Evolutionary conservation across 148 eudicot genomes (phyloP).

Genomic region (Persicaria maculosa): DNA sequence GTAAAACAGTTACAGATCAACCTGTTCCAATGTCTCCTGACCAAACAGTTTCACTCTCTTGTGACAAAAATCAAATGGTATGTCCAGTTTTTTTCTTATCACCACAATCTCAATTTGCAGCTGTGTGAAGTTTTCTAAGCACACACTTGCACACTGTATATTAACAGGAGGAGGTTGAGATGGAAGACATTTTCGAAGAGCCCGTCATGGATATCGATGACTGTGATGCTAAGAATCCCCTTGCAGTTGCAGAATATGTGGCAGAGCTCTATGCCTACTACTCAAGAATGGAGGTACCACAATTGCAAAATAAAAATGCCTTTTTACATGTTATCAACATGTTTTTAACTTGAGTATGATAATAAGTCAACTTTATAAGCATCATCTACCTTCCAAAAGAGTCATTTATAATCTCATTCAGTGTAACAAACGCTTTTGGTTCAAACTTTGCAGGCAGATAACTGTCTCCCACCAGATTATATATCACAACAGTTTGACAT

Average conservation of each 20-base stretch:
- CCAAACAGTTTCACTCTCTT: constrained; percentile 18
- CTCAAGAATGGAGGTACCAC: constrained; percentile 57
- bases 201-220: constrained; percentile 57
- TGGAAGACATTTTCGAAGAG: constrained; percentile 80
- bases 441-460: constrained; percentile 29
- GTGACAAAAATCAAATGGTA: constrained; percentile 37
- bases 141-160: not conserved
- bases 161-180: constrained; percentile 53
- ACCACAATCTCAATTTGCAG: not conserved
- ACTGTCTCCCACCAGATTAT: constrained; percentile 54
- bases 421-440: not conserved
- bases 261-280: constrained; percentile 64
- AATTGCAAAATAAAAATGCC: not conserved
- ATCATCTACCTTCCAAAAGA: no score
- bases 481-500: constrained; percentile 66
- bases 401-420: not conserved
- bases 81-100: not conserved
- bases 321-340: not conserved
- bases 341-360: no score
- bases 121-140: not conserved
- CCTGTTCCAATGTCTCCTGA: constrained; percentile 49
- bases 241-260: constrained; percentile 59
- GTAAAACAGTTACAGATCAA: constrained; percentile 23
- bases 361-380: no score
- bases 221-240: constrained; percentile 53